phyloP scores from a whole-genome alignment of 495 filamentous ascomycete genomes.

The Daldinia childiae region DNA sequence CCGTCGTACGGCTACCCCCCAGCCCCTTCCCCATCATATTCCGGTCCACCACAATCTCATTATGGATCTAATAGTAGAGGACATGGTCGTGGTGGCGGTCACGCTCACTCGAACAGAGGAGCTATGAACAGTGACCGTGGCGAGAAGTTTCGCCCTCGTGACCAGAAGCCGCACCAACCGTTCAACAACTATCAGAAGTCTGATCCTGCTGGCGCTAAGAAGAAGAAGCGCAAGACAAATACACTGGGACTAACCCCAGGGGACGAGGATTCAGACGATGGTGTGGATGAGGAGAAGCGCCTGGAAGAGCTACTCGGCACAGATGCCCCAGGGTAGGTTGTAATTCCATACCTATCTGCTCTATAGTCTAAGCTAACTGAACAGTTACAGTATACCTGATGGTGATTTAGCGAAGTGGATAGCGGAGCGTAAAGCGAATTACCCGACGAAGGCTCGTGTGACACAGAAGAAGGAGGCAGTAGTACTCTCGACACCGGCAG shows the following conservation, averaged over 20 bases:
- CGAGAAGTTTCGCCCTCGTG: conserved; percentile 57
- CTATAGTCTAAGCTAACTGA: conserved; percentile 23
- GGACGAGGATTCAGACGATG: conserved; percentile 74
- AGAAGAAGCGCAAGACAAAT: conserved; percentile 81
- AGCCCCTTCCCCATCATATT: conserved; percentile 44
- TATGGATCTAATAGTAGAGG: conserved; percentile 55
- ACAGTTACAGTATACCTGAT: conserved; percentile 66
- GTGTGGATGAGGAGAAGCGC: conserved; percentile 78
- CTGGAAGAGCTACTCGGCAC: conserved; percentile 67
- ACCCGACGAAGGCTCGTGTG: conserved; percentile 74
- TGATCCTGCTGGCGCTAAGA: conserved; percentile 69
- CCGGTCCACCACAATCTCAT: conserved; percentile 52
- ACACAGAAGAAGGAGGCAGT: conserved; percentile 57
- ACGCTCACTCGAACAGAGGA: conserved; percentile 50
- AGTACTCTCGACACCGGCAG: conserved; percentile 21
- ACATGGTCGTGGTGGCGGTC: conserved; percentile 61
- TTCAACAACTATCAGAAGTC: conserved; percentile 66
- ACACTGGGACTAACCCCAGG: conserved; percentile 82
- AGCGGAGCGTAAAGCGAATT: conserved; percentile 78
- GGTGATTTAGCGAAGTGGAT: conserved; percentile 75
- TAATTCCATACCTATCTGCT: conserved; percentile 13
- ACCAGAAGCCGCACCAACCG: conserved; percentile 47
- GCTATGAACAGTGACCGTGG: conserved; percentile 61
- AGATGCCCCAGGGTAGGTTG: conserved; percentile 57
- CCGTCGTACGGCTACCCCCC: conserved; percentile 52